Conservation (phyloP, 345 rosid species). For the Corchorus capsularis region DNA sequence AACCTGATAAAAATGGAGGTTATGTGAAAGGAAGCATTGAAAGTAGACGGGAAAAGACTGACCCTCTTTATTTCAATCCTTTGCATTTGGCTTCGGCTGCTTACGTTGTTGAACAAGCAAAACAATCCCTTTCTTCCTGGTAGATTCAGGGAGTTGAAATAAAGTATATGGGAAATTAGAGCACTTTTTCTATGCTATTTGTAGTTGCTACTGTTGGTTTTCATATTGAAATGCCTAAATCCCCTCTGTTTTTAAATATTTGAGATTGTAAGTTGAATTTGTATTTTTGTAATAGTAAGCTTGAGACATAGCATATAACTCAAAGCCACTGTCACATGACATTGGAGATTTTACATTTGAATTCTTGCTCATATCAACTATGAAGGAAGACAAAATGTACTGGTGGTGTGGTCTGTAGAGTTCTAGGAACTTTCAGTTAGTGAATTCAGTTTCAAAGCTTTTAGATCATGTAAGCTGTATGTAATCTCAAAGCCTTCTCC, state of each 20-base stretch:
- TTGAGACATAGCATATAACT: not conserved
- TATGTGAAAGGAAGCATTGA: conserved; percentile 38
- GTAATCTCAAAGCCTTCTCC: too few relatives aligned
- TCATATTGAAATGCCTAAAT: not conserved
- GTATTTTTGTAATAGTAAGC: not conserved
- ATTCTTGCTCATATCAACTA: not conserved
- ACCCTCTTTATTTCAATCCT: conserved; percentile 39
- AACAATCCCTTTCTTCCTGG: conserved; percentile 6
- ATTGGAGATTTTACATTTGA: not conserved
- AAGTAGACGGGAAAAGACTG: conserved; percentile 37
- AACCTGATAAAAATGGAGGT: conserved; percentile 24
- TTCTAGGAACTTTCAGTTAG: not conserved
- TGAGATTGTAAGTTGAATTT: not conserved
- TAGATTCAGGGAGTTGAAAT: too few relatives aligned
- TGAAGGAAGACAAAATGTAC: not conserved
- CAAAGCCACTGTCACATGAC: not conserved
- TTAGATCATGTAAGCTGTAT: too few relatives aligned
- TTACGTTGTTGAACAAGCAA: conserved; percentile 18
- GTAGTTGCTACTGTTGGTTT: not conserved
- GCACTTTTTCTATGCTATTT: not conserved
- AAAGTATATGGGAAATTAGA: conserved; percentile 37
- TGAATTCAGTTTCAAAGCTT: not conserved
- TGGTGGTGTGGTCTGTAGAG: not conserved
- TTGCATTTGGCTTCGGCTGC: conserved; percentile 28
- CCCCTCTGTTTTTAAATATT: not conserved